These are phyloP conservation scores for Vigna reflexopilosa DNA, from an alignment of 306 rosid species.

Conservation along the genomic window DNA sequence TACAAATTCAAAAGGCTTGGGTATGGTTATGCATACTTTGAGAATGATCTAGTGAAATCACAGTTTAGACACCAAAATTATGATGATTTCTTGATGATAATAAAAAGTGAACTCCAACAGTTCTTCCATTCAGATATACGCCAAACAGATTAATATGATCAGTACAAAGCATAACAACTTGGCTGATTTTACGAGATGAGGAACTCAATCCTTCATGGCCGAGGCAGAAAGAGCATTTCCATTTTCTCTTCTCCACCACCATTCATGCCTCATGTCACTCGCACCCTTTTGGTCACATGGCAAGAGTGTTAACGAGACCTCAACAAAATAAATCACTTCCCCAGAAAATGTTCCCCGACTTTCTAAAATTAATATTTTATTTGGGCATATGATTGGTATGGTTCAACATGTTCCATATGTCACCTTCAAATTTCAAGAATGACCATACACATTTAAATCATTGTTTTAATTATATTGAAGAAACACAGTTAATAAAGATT, in stretches of 20 bases:
- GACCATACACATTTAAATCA: slow-evolving; percentile 2
- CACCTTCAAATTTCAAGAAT: slow-evolving; percentile 29
- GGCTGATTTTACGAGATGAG: slow-evolving; percentile 43
- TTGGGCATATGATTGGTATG: slow-evolving; percentile 31
- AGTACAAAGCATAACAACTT: slow-evolving; percentile 34
- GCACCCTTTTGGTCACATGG: slow-evolving; percentile 22
- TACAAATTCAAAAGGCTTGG: slow-evolving; percentile 75
- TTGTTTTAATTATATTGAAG: slow-evolving; percentile 41
- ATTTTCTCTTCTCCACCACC: slow-evolving; percentile 28
- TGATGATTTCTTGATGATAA: slow-evolving; percentile 40
- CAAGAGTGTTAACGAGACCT: slow-evolving; percentile 39
- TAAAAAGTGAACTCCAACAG: slow-evolving; percentile 36
- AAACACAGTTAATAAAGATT: slow-evolving; percentile 11
- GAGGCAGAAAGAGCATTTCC: slow-evolving; percentile 38
- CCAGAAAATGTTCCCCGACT: slow-evolving; percentile 31
- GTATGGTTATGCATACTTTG: slow-evolving; percentile 64
- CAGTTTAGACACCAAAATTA: slow-evolving; percentile 31
- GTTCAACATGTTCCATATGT: slow-evolving; percentile 30
- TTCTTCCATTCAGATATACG: slow-evolving; percentile 35
- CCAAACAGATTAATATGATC: slow-evolving; percentile 41
- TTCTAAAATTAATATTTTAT: slow-evolving; percentile 38
- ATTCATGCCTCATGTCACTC: background rate
- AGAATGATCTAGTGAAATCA: slow-evolving; percentile 58
- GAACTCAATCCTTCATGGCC: slow-evolving; percentile 36
- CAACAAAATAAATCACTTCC: slow-evolving; percentile 40